These are phyloP conservation scores for Pulveroboletus sp. DNA, from an alignment of 768 basidiomycete species.

Conservation along the genomic window DNA sequence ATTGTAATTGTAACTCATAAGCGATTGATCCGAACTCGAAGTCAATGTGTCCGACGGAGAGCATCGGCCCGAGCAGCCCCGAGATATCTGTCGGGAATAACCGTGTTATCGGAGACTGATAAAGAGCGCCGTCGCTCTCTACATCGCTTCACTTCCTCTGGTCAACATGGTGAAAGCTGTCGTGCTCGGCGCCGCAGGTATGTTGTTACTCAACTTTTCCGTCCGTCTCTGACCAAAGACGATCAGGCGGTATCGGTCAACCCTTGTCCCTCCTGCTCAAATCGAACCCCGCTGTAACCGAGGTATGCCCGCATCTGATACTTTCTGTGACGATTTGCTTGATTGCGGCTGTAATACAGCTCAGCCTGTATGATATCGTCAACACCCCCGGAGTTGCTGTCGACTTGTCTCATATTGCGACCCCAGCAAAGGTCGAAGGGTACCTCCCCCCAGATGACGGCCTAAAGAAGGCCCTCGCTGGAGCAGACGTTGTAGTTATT, in stretches of 20 bases:
- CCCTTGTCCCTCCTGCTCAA: constrained; percentile 92
- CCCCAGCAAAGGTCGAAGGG: constrained; percentile 82
- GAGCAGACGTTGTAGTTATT: constrained; percentile 89
- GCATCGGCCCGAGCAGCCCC: constrained; percentile 1
- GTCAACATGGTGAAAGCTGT: constrained; percentile 63
- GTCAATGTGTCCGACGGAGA: not conserved
- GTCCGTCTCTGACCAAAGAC: constrained; percentile 1
- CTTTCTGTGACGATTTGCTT: not conserved
- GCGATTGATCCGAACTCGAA: too few relatives aligned
- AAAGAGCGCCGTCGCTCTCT: constrained; percentile 13
- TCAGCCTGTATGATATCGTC: constrained; percentile 93
- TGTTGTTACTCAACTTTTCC: constrained; percentile 7
- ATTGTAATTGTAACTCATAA: constrained; percentile 10
- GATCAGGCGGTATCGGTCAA: constrained; percentile 91
- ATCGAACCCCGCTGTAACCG: constrained; percentile 74
- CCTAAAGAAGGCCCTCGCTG: constrained; percentile 76
- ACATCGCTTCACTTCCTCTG: not conserved
- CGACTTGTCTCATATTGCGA: constrained; percentile 92
- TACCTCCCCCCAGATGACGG: constrained; percentile 78
- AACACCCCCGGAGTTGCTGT: constrained; percentile 96
- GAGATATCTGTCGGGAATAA: constrained; percentile 11
- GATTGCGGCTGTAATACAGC: constrained; percentile 43
- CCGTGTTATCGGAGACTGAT: constrained; percentile 14
- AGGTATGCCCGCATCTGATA: constrained; percentile 45
- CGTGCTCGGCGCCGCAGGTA: constrained; percentile 95